Conservation (phyloP, 306 rosid genomes). For the Vigna angularis region DNA sequence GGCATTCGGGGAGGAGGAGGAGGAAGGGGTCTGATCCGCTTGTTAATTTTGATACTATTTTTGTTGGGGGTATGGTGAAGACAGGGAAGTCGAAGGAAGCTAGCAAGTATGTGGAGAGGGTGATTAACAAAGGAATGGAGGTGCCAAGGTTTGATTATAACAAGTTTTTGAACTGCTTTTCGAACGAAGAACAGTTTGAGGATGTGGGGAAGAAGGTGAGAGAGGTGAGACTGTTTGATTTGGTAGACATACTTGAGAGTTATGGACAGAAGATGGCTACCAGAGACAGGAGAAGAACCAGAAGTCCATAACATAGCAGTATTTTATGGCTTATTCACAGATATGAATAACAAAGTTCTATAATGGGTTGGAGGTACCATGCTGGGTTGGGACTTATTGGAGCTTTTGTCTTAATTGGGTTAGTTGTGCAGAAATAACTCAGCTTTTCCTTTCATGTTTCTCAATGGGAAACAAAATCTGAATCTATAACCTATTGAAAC, state of each 20-base stretch:
- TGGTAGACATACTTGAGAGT: slow-evolving; percentile 86
- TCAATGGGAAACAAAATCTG: neutral
- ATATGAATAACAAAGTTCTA: neutral
- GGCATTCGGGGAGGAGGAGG: slow-evolving; percentile 67
- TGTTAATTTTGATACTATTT: slow-evolving; percentile 78
- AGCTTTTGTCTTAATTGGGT: slow-evolving; percentile 72
- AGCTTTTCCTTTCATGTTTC: too few relatives aligned
- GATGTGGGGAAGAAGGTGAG: slow-evolving; percentile 77
- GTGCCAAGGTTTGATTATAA: slow-evolving; percentile 90
- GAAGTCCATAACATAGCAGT: neutral
- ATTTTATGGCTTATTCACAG: too few relatives aligned
- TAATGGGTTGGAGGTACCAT: slow-evolving; percentile 69
- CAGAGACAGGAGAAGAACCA: slow-evolving; percentile 67
- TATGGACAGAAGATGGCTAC: slow-evolving; percentile 88
- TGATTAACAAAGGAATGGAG: slow-evolving; percentile 69
- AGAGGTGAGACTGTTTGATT: slow-evolving; percentile 77
- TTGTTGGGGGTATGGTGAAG: slow-evolving; percentile 76
- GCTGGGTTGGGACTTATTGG: slow-evolving; percentile 74
- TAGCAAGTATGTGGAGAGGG: slow-evolving; percentile 83
- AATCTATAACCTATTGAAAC: neutral
- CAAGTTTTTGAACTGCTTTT: slow-evolving; percentile 73
- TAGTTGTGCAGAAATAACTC: slow-evolving; percentile 72
- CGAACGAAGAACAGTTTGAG: slow-evolving; percentile 92
- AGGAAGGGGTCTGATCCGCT: slow-evolving; percentile 79
- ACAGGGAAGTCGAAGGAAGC: slow-evolving; percentile 64